Evolutionary conservation across 495 filamentous ascomycete species (phyloP).

Genomic region (Gamarada debralockiae): DNA sequence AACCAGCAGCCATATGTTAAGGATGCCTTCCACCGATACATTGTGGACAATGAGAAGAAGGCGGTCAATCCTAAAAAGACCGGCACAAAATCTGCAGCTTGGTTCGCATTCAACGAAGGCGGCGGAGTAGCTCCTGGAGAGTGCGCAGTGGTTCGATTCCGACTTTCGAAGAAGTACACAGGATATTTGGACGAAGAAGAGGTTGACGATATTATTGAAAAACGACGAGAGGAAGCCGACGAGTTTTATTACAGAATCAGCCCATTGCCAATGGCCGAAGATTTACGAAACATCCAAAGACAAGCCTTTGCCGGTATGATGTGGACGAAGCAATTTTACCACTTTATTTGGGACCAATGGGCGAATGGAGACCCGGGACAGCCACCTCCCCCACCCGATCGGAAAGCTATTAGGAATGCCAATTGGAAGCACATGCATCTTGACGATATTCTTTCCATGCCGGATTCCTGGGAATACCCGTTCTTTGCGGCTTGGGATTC

Average conservation of each 20-base stretch:
- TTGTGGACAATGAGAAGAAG: constrained; percentile 74
- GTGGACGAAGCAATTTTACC: constrained; percentile 96
- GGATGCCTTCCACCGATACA: constrained; percentile 87
- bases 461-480: constrained; percentile 97
- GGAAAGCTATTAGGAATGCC: constrained; percentile 79
- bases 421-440: constrained; percentile 92
- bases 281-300: constrained; percentile 90
- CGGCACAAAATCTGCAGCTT: constrained; percentile 87
- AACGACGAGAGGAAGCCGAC: constrained; percentile 80
- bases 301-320: constrained; percentile 95
- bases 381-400: constrained; percentile 75
- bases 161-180: constrained; percentile 68
- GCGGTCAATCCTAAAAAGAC: constrained; percentile 75
- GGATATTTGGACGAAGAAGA: constrained; percentile 85
- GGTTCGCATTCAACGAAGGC: constrained; percentile 87
- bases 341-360: constrained; percentile 98
- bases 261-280: constrained; percentile 90
- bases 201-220: constrained; percentile 89
- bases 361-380: constrained; percentile 70
- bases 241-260: constrained; percentile 94
- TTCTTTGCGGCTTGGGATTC: constrained; percentile 99
- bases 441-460: constrained; percentile 95
- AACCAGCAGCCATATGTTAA: constrained; percentile 86
- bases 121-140: constrained; percentile 84
- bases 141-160: constrained; percentile 93